A percentile compares a stretch with the other conserved stretches of the same genome.
These are phyloP conservation scores for Colletotrichum neosansevieriae DNA, from an alignment of 2,329 filamentous ascomycete genomes.

Conservation along the genomic window DNA sequence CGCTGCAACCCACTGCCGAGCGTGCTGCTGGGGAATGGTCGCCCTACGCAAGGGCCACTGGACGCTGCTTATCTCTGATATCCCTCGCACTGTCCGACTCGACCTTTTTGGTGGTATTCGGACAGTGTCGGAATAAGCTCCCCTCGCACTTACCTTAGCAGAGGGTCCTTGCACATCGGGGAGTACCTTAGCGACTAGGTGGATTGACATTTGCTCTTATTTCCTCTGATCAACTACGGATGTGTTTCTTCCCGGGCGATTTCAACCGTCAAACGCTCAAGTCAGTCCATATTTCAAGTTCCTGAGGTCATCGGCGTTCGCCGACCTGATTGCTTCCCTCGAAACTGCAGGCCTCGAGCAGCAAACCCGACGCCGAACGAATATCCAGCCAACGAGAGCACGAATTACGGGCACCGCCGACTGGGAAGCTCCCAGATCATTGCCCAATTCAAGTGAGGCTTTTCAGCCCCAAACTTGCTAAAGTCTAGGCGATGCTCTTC, in stretches of 20 bases:
- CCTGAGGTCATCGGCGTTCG: conserved; percentile 7
- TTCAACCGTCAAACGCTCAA: conserved; percentile 5
- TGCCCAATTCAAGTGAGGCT: conserved; percentile 34
- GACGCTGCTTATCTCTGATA: background rate
- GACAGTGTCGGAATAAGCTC: background rate
- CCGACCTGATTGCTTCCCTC: background rate
- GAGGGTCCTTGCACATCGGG: conserved; percentile 1
- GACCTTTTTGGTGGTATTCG: rapidly evolving
- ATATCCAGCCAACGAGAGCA: too few relatives aligned
- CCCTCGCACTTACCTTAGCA: conserved; percentile 1
- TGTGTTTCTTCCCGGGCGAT: conserved; percentile 2
- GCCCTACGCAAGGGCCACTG: conserved; percentile 12
- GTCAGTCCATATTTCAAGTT: background rate
- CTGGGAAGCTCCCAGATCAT: conserved; percentile 40
- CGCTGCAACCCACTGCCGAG: background rate
- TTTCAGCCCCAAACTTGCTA: conserved; percentile 20
- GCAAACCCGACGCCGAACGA: background rate
- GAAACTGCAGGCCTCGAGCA: too few relatives aligned
- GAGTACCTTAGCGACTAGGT: background rate
- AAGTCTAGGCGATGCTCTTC: conserved; percentile 37
- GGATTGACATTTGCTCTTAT: background rate
- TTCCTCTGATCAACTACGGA: conserved; percentile 17
- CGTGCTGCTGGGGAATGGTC: conserved; percentile 9
- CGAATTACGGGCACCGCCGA: conserved; percentile 15
- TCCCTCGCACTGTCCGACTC: conserved; percentile 10